Base-by-base conservation (phyloP, 805 yeast genomes). In the Yarrowia deformans region DNA sequence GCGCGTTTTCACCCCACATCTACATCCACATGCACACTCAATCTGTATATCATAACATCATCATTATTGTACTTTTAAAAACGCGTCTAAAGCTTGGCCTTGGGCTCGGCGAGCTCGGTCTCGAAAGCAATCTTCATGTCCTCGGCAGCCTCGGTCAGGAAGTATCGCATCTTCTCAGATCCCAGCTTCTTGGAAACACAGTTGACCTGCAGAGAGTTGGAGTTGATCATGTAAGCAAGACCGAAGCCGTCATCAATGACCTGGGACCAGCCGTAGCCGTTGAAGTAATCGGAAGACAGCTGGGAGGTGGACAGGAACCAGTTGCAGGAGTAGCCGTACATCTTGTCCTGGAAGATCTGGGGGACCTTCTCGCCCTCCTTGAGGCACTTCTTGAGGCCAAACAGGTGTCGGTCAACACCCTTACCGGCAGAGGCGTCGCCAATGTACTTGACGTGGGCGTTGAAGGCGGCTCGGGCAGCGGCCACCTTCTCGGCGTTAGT, bases 201-300 rank as follows among this genome's bases (percentile, higher is more conserved):
- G 80, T 93, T 94, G 75, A 95, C 87, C 77, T 93, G 94, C 72
- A 93, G 75, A 87, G 90, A 89, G 74, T 93, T 90, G 70, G 86
- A 86, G 83, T 91, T 93, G 75, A 94, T 84, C 91, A 93, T 91
- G 82, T 94, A 94, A 9, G 97, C 98, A 72, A 91, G 84, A 8
- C 98, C 99, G 75, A 90, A 88, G 9, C 99, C 99, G 71, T 89
- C 91, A 76, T 93, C 97, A 74, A 90, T 88, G 63, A 95, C 98
- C 78, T 96, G 97, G 19, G 97, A 87, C 91, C 93, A 94, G 42
- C 99, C 99, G 84, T 93, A 94, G 55, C 96, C 93, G 77, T 92
- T 92, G 80, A 92, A 91, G 79, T 83, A 83, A 74, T 89, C 90
- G 6, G 96, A 90, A 9, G 95, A 90, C 72, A 94, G 83, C 80